Conservation (phyloP, 805 yeast genomes). For the Lipomyces chichibuensis region DNA sequence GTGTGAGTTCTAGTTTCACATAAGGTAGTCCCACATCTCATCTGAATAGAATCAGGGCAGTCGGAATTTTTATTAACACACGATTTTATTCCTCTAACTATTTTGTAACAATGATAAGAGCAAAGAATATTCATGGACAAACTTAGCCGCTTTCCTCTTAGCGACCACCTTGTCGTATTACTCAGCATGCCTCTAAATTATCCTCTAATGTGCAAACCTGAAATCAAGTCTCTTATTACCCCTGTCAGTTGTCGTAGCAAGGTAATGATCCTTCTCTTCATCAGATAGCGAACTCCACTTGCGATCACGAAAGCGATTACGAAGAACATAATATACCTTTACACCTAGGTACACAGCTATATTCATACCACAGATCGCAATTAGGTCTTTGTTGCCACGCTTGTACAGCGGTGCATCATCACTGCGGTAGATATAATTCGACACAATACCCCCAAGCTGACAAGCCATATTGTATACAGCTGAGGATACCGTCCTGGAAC, state of each 20-base stretch:
- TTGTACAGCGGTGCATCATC: conserved; percentile 57
- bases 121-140: no score
- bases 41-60: no score
- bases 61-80: no score
- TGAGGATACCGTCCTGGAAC: conserved; percentile 63
- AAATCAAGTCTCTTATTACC: conserved; percentile 65
- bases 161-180: no score
- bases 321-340: conserved; percentile 11
- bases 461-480: conserved; percentile 65
- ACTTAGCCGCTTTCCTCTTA: no score
- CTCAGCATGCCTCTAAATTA: no score
- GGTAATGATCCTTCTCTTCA: conserved; percentile 57
- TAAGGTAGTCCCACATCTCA: no score
- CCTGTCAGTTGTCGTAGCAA: conserved; percentile 47
- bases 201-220: conserved; percentile 40
- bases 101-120: no score
- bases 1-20: no score
- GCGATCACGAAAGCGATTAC: conserved; percentile 44
- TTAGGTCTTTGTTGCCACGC: conserved; percentile 53
- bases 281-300: conserved; percentile 55
- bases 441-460: conserved; percentile 58
- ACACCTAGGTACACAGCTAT: not conserved
- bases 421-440: conserved; percentile 53
- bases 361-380: conserved; percentile 10
- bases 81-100: no score